A percentile compares a stretch with the other conserved stretches of the same genome.
Evolutionary conservation across 2,329 filamentous ascomycete species (phyloP).

Genomic region (Pleomassaria siparia): DNA sequence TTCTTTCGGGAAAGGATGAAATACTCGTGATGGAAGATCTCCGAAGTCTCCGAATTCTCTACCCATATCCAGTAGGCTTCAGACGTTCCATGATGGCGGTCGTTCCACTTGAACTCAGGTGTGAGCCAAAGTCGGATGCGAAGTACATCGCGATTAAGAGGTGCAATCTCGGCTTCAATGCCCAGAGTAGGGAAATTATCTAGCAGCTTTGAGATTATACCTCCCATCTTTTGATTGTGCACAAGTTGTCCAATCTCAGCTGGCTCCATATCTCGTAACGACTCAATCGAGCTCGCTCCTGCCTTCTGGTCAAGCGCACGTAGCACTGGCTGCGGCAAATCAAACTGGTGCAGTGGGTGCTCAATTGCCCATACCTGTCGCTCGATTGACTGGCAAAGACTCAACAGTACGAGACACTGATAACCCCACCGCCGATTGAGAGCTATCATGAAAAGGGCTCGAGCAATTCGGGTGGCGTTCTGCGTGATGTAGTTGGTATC

Average conservation of each 20-base stretch:
- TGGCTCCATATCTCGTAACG: slow-evolving; percentile 87
- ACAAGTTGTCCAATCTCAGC: slow-evolving; percentile 88
- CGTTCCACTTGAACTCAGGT: slow-evolving; percentile 93
- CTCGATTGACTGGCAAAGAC: slow-evolving; percentile 94
- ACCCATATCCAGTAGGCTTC: slow-evolving; percentile 99
- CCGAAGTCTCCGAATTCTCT: slow-evolving; percentile 94
- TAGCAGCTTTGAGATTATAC: slow-evolving; percentile 76
- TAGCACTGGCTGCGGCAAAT: slow-evolving; percentile 79
- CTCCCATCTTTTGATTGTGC: slow-evolving; percentile 86
- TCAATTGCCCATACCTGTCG: slow-evolving; percentile 94
- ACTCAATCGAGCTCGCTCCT: slow-evolving; percentile 71
- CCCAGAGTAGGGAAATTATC: slow-evolving; percentile 90
- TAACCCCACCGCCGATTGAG: slow-evolving; percentile 94
- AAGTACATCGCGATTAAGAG: slow-evolving; percentile 89
- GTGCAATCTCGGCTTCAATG: slow-evolving; percentile 91
- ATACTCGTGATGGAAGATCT: slow-evolving; percentile 97
- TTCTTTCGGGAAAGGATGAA: slow-evolving; percentile 91
- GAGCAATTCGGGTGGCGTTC: slow-evolving; percentile 90
- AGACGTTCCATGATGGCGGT: slow-evolving; percentile 87
- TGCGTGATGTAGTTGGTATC: slow-evolving; percentile 95
- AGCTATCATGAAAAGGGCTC: slow-evolving; percentile 96
- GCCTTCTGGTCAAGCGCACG: slow-evolving; percentile 84
- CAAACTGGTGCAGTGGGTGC: slow-evolving; percentile 93
- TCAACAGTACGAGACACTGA: slow-evolving; percentile 87
- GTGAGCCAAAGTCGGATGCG: slow-evolving; percentile 85